phyloP scores from a whole-genome alignment of 805 yeast genomes.

The Candida qinlingensis region DNA sequence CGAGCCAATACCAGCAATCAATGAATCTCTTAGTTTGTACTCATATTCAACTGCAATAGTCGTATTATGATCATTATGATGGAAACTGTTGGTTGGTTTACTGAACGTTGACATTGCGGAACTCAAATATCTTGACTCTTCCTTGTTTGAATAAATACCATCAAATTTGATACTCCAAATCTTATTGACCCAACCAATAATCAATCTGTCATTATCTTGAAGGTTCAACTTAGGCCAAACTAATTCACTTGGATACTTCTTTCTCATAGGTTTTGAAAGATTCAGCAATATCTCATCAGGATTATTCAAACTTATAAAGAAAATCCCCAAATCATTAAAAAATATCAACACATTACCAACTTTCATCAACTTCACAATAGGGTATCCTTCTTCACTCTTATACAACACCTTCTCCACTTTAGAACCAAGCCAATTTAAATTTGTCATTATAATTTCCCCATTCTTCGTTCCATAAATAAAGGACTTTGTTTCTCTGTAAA shows the following conservation, averaged over 20 bases:
- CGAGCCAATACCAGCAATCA: constrained; percentile 75
- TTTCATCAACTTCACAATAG: constrained; percentile 63
- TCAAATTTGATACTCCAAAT: constrained; percentile 64
- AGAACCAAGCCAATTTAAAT: constrained; percentile 83
- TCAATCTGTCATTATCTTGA: constrained; percentile 58
- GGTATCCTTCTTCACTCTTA: constrained; percentile 47
- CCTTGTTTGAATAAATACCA: constrained; percentile 7
- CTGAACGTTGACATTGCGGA: constrained; percentile 40
- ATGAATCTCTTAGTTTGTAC: constrained; percentile 31
- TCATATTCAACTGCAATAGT: constrained; percentile 39
- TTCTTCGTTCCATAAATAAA: constrained; percentile 89
- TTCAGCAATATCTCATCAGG: constrained; percentile 39
- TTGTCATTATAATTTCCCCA: constrained; percentile 72
- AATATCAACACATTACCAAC: constrained; percentile 67
- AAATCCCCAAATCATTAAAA: constrained; percentile 80
- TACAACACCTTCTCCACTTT: constrained; percentile 61
- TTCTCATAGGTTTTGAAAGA: constrained; percentile 50
- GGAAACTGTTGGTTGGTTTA: constrained; percentile 33
- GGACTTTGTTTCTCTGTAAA: constrained; percentile 53
- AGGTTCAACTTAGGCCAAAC: constrained; percentile 76
- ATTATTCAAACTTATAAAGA: constrained; percentile 54
- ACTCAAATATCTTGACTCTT: constrained; percentile 15
- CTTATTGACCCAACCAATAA: constrained; percentile 79
- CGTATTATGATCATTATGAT: constrained; percentile 30
- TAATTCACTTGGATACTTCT: constrained; percentile 58